Conservation (phyloP, 129 eudicot genomes). For the Daucus carota region DNA sequence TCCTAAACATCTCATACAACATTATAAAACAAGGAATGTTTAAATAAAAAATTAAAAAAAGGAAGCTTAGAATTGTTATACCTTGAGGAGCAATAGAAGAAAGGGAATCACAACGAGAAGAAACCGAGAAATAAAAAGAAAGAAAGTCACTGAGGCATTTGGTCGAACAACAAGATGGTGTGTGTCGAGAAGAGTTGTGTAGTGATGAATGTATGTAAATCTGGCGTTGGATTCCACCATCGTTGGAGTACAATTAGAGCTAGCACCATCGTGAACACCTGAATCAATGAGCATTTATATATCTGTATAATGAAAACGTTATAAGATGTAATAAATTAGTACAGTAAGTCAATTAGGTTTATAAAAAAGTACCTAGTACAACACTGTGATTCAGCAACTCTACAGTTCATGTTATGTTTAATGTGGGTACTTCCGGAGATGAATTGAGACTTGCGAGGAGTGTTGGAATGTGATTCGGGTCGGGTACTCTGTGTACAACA, state of each 20-base stretch:
- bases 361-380: background rate
- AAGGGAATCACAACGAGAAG: constrained; percentile 20
- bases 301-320: no score
- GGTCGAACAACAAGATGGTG: constrained; percentile 27
- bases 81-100: constrained; percentile 25
- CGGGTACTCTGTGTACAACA: no score
- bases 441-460: no score
- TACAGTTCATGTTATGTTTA: background rate
- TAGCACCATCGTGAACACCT: background rate
- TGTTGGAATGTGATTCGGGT: background rate
- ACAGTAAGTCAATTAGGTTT: background rate
- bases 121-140: constrained; percentile 8
- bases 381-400: background rate
- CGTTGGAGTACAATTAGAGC: constrained; percentile 5
- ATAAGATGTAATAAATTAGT: no score
- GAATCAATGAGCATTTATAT: background rate
- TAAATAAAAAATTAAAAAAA: background rate
- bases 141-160: constrained; percentile 11
- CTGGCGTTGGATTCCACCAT: constrained; percentile 25
- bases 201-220: constrained; percentile 22
- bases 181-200: constrained; percentile 14
- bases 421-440: background rate
- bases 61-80: background rate
- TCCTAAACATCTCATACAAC: background rate
- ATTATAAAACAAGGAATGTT: background rate